Evolutionary conservation across 2,329 filamentous ascomycete species (phyloP), one percentile per base, ranked within the genome.

Genomic region (Neonectria ditissima): DNA sequence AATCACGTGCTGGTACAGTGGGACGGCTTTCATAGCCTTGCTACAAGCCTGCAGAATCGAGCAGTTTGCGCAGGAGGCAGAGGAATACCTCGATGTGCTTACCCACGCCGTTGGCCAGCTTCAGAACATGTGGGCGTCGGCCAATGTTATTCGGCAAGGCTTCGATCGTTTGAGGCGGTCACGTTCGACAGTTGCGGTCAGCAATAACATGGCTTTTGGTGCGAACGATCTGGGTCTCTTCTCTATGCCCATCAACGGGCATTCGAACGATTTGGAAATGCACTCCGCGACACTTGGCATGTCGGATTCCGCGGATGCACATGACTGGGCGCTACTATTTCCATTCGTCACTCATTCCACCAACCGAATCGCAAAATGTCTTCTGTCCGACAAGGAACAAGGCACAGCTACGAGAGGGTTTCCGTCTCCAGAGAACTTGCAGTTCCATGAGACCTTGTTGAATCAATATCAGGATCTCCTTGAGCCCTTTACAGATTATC

Each of bases 1-100:
- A 1, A 81, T 82, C 9, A 78, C 78, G 0, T 80, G 79, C 39
- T 82, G 80, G 80, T 80, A 82, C 50, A 73, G 74, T n/a, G 77
- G 77, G 0, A 80, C 78, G 1, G 80, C 80, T 0, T 79, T 82
- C 24, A 76, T 82, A 14, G 77, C 80, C 0, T 67, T 82, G 0
- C 63, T 82, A 0, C 79, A 82, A 47, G 80, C 79, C 2, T 69
- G 57, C 11, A 56, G 69, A 1, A 71, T 71, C 16, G 50, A 59
- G 1, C 69, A 71, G 5, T 64, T 71, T 11, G 55, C 64, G 0
- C 55, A 69, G 37, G 69, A 71, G 56, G 69, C 69, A 2, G 66
- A 71, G 13, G 69, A 71, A 9, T 57, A 67, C 0, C 4, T 71
- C 0, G 69, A 71, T 1, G 68, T 71, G 5, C 18, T 71, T 2